Percentiles rank a stretch among this genome's conserved stretches.
Evolutionary conservation across 352 stramenopile genomes (phyloP).

Genomic region (Globisporangium rhizosaccharum): DNA sequence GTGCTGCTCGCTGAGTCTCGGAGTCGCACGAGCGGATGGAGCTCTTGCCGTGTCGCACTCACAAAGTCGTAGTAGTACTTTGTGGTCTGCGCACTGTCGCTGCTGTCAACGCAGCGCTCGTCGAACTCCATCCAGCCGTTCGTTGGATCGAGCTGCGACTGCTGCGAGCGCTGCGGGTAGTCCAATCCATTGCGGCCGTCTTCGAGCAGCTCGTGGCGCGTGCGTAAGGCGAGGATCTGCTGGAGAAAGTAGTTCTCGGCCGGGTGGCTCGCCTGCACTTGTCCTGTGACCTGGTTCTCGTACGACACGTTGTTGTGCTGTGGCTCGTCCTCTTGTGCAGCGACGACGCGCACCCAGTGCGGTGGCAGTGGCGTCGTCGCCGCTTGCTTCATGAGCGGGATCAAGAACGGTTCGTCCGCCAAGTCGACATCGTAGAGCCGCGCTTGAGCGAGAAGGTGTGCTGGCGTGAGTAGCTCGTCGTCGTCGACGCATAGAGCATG

Average conservation of each 20-base stretch:
- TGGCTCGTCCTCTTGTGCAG: neutral
- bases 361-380: conserved; percentile 39
- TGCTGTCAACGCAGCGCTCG: neutral
- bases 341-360: conserved; percentile 15
- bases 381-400: conserved; percentile 45
- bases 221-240: conserved; percentile 38
- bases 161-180: neutral
- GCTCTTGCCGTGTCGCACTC: conserved; percentile 22
- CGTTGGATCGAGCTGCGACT: neutral
- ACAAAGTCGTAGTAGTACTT: conserved; percentile 68
- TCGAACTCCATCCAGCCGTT: conserved; percentile 56
- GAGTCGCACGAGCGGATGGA: conserved; percentile 32
- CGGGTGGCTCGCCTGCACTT: conserved; percentile 14
- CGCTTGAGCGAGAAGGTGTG: conserved; percentile 43
- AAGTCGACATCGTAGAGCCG: conserved; percentile 39
- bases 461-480: conserved; percentile 22
- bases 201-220: conserved; percentile 15
- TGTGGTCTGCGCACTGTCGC: neutral
- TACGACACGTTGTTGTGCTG: neutral
- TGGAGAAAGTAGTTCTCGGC: conserved; percentile 42
- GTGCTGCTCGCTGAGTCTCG: conserved; percentile 10
- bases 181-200: conserved; percentile 4
- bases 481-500: neutral
- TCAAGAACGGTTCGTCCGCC: conserved; percentile 35
- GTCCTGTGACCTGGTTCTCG: conserved; percentile 19